phyloP scores from a whole-genome alignment of 495 filamentous ascomycete genomes.

The Neurospora tetrasperma region DNA sequence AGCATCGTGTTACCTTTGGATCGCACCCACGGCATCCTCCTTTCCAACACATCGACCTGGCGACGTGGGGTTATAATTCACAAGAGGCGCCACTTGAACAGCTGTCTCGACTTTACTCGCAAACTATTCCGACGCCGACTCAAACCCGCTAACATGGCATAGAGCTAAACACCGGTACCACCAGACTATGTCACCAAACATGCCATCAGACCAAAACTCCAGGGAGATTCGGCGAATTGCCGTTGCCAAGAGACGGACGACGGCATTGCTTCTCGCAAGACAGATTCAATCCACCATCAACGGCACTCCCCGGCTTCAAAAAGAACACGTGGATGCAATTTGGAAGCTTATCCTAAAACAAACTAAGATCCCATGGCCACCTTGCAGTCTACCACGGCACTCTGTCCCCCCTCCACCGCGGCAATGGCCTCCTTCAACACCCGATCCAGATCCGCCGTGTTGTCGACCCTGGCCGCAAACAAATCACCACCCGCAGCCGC shows the following conservation, averaged over 20 bases:
- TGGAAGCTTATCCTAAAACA: neutral
- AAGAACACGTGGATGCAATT: neutral
- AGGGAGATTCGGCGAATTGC: neutral
- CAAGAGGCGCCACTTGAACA: neutral
- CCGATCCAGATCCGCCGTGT: conserved; percentile 49
- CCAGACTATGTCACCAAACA: neutral
- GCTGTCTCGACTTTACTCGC: neutral
- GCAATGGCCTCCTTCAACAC: conserved; percentile 56
- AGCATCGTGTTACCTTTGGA: neutral
- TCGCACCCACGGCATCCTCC: neutral
- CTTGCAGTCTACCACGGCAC: conserved; percentile 55
- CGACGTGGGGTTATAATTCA: neutral
- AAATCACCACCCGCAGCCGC: conserved; percentile 73
- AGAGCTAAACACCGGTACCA: neutral
- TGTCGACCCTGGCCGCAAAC: conserved; percentile 51
- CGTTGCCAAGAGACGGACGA: neutral
- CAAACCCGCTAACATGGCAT: neutral
- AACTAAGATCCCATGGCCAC: conserved; percentile 29
- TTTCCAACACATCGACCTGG: neutral
- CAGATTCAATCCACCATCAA: neutral
- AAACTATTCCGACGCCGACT: neutral
- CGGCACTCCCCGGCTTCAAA: neutral
- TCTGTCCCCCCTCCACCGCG: conserved; percentile 53
- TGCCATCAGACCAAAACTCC: neutral
- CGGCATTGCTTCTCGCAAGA: neutral